Conservation (phyloP, 345 rosid species). For the Salix purpurea region DNA sequence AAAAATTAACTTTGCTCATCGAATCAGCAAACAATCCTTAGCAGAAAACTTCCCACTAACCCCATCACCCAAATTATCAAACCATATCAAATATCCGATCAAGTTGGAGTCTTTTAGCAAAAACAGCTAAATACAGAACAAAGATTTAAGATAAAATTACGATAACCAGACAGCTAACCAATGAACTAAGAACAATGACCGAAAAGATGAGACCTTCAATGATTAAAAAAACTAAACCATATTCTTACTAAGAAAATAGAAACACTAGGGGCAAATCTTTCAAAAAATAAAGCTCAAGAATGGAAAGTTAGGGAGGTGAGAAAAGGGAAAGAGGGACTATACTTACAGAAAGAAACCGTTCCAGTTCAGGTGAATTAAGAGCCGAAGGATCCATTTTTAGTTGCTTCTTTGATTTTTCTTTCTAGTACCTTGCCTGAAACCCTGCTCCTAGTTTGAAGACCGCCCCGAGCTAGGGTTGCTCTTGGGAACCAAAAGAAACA, state of each 20-base stretch:
- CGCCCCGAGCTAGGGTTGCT: conserved; percentile 8
- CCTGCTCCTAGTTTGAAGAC: not conserved
- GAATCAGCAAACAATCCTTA: not conserved
- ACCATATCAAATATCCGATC: not conserved
- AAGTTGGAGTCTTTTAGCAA: not conserved
- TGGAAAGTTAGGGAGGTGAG: not conserved
- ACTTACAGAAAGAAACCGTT: conserved; percentile 57
- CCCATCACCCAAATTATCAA: not conserved
- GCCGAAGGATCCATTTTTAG: conserved; percentile 37
- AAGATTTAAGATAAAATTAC: not conserved
- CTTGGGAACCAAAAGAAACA: not conserved
- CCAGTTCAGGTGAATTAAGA: conserved; percentile 45
- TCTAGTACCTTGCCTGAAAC: conserved; percentile 1
- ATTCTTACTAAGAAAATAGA: not conserved
- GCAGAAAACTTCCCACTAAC: not conserved
- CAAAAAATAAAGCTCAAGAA: not conserved
- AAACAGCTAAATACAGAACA: not conserved
- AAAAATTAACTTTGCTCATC: not conserved
- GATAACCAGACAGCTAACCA: not conserved
- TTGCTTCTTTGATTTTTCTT: not conserved
- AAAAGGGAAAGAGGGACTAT: not conserved
- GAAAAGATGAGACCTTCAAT: not conserved
- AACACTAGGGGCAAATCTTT: not conserved
- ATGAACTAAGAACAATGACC: not conserved
- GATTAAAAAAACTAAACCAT: not conserved